Evolutionary conservation across 2,329 filamentous ascomycete genomes (phyloP).

Genomic region (Neurospora crassa): DNA sequence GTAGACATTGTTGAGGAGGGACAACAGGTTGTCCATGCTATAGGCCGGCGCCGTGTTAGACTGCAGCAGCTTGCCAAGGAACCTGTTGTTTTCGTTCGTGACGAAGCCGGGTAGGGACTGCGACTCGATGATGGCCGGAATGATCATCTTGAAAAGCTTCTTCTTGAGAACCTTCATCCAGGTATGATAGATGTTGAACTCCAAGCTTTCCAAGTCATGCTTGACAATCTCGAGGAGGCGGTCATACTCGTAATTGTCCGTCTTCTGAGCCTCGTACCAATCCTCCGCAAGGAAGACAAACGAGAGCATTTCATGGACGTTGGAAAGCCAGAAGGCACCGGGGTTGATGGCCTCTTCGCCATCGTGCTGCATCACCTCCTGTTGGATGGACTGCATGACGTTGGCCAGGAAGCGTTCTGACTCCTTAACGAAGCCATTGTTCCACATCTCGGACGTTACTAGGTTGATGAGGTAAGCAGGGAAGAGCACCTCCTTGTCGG

Average conservation of each 20-base stretch:
- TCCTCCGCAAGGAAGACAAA: constrained; percentile 99
- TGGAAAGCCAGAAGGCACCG: constrained; percentile 96
- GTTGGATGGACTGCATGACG: constrained; percentile 98
- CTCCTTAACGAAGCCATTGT: constrained; percentile 99
- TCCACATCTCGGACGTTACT: constrained; percentile 99
- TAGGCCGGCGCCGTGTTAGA: constrained; percentile 87
- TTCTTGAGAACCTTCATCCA: constrained; percentile 99
- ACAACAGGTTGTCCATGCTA: constrained; percentile 98
- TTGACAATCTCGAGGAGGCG: constrained; percentile 96
- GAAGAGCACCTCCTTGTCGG: constrained; percentile 98
- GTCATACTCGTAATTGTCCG: constrained; percentile 98
- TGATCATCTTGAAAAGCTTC: constrained; percentile 99
- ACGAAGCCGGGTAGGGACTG: constrained; percentile 97
- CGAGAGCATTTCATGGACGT: constrained; percentile 98
- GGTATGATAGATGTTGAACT: constrained; percentile 99
- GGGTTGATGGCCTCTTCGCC: constrained; percentile 95
- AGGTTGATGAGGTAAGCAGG: constrained; percentile 98
- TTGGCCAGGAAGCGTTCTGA: constrained; percentile 98
- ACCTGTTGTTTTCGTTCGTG: constrained; percentile 95
- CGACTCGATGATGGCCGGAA: constrained; percentile 97
- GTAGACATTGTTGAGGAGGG: constrained; percentile 92
- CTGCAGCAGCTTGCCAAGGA: constrained; percentile 92
- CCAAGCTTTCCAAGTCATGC: constrained; percentile 93
- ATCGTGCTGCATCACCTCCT: constrained; percentile 98
- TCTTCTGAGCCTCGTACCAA: constrained; percentile 99